Conservation (phyloP, 208 protist genomes). For the Entamoeba dispar region DNA sequence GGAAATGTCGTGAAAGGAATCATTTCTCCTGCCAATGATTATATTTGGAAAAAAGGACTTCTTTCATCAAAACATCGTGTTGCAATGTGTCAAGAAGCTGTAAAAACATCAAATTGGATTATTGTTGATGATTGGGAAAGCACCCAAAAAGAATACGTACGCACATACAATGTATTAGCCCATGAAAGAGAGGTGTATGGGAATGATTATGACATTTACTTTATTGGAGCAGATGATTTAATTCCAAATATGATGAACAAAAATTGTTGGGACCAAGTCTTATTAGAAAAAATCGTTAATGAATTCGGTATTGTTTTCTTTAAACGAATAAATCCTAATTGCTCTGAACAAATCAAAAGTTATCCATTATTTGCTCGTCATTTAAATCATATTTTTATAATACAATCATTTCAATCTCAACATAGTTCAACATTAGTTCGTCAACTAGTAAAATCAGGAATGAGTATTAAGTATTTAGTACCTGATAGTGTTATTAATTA, state of each 20-base stretch:
- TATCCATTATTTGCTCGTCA: neutral
- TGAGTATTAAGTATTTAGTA: neutral
- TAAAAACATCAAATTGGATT: constrained; percentile 3
- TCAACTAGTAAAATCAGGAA: neutral
- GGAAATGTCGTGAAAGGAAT: neutral
- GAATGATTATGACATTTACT: neutral
- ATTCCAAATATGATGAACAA: neutral
- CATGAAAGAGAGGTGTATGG: neutral
- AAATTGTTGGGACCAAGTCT: neutral
- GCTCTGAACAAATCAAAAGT: too few relatives aligned
- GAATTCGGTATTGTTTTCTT: neutral
- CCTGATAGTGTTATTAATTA: neutral
- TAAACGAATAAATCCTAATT: neutral
- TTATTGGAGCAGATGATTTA: neutral
- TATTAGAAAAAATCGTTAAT: neutral
- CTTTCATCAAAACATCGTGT: neutral
- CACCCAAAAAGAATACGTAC: neutral
- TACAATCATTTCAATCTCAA: neutral
- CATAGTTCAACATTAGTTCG: neutral
- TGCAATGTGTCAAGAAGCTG: neutral
- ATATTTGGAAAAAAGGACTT: neutral
- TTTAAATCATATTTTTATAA: neutral
- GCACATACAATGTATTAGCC: neutral
- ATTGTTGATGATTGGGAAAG: constrained; percentile 1
- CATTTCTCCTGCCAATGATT: neutral